Evolutionary conservation across 805 yeast genomes (phyloP).

Genomic region (Teunomyces gatunensis): DNA sequence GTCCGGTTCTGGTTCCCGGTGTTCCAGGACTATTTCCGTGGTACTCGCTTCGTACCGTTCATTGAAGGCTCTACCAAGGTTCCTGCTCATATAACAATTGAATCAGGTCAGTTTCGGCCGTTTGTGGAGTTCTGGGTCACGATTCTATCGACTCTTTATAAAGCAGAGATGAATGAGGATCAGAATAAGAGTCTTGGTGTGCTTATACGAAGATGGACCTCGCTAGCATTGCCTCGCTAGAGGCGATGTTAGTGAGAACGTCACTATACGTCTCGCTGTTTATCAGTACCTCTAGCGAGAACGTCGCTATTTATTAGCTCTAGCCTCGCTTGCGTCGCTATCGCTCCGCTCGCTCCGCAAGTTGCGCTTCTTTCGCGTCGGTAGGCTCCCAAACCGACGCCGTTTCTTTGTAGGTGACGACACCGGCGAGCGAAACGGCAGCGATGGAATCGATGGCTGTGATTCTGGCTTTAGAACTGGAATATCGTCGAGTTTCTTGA

Average conservation of each 20-base stretch:
- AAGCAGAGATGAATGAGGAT: slow-evolving; percentile 21
- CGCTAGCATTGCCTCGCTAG: not conserved
- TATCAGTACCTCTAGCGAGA: too few species aligned
- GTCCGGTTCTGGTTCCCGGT: slow-evolving; percentile 54
- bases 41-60: slow-evolving; percentile 15
- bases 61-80: slow-evolving; percentile 12
- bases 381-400: slow-evolving; percentile 1
- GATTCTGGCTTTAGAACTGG: not conserved
- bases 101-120: slow-evolving; percentile 20
- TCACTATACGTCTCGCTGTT: too few species aligned
- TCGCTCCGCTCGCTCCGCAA: too few species aligned
- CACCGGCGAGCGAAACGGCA: not conserved
- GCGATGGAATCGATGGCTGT: not conserved
- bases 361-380: not conserved
- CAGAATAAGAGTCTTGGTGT: slow-evolving; percentile 22
- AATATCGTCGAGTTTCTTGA: slow-evolving; percentile 1
- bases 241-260: too few species aligned
- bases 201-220: slow-evolving; percentile 14
- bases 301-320: too few species aligned
- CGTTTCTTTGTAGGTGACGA: slow-evolving; percentile 7
- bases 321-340: not conserved
- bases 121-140: slow-evolving; percentile 55
- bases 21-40: slow-evolving; percentile 48
- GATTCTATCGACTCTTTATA: slow-evolving; percentile 43
- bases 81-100: slow-evolving; percentile 13